Percentiles rank a stretch among this genome's conserved stretches.
These are phyloP conservation scores for Ogataea paraovalis DNA, from an alignment of 805 yeast genomes.

Conservation along the genomic window DNA sequence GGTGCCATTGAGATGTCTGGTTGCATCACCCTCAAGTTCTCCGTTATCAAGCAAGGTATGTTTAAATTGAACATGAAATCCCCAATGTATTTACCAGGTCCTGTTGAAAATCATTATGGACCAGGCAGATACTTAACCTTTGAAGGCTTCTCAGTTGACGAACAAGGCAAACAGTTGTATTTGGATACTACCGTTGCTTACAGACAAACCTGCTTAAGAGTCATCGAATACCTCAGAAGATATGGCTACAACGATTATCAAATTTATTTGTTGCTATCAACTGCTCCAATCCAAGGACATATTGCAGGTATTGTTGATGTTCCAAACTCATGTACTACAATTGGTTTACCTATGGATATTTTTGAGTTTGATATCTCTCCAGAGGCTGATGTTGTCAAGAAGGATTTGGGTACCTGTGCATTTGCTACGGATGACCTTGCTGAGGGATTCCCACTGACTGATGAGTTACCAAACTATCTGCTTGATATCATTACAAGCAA, in stretches of 20 bases:
- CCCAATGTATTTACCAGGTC: constrained; percentile 48
- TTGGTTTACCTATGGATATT: constrained; percentile 49
- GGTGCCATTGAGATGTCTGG: constrained; percentile 56
- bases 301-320: constrained; percentile 50
- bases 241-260: constrained; percentile 51
- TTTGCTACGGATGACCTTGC: constrained; percentile 24
- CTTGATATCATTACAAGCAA: constrained; percentile 16
- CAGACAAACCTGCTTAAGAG: constrained; percentile 46
- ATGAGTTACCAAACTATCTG: constrained; percentile 17
- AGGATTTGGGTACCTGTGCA: constrained; percentile 39
- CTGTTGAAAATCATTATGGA: constrained; percentile 45
- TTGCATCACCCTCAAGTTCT: constrained; percentile 38
- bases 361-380: constrained; percentile 47
- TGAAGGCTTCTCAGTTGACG: constrained; percentile 52
- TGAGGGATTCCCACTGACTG: constrained; percentile 16
- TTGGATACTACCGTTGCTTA: constrained; percentile 49
- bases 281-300: constrained; percentile 51
- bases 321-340: constrained; percentile 49
- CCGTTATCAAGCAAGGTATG: constrained; percentile 41
- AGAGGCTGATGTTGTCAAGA: constrained; percentile 26
- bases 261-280: constrained; percentile 39
- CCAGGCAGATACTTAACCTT: constrained; percentile 47
- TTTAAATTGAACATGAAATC: constrained; percentile 36
- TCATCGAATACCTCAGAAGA: constrained; percentile 45
- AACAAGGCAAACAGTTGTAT: constrained; percentile 41